Percentiles rank a stretch among this genome's conserved stretches.
These are phyloP conservation scores for Botrytis deweyae DNA, from an alignment of 2,329 filamentous ascomycete genomes.

Conservation along the genomic window DNA sequence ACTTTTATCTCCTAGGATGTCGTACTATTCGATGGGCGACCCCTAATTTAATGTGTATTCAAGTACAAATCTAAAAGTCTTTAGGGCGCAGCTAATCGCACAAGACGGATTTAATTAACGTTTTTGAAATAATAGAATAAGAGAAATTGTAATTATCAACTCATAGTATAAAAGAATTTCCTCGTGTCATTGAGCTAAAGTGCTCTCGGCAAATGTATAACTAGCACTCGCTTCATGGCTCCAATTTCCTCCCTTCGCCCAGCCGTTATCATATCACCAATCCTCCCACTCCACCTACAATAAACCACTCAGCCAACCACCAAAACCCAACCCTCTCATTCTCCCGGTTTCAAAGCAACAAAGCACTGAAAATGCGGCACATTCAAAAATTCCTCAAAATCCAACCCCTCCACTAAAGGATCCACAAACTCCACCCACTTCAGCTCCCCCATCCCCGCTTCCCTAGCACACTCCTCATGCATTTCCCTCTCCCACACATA, in stretches of 20 bases:
- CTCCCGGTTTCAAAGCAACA: neutral
- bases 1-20: neutral
- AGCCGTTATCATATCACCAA: neutral
- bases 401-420: neutral
- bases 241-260: neutral
- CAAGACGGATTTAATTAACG: neutral
- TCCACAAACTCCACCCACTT: neutral
- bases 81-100: neutral
- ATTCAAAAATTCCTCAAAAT: neutral
- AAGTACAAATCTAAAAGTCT: neutral
- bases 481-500: neutral
- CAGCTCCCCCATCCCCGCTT: neutral
- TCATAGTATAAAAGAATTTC: neutral
- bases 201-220: neutral
- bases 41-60: neutral
- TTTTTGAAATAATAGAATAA: neutral
- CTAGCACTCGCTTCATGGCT: neutral
- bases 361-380: neutral
- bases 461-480: neutral
- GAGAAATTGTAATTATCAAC: neutral
- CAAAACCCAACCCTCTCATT: neutral
- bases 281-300: neutral
- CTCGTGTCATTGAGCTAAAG: neutral
- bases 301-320: neutral
- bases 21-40: neutral